Base-by-base conservation (phyloP, 2,329 filamentous ascomycete species). In the Arthrobotrys musiformis region DNA sequence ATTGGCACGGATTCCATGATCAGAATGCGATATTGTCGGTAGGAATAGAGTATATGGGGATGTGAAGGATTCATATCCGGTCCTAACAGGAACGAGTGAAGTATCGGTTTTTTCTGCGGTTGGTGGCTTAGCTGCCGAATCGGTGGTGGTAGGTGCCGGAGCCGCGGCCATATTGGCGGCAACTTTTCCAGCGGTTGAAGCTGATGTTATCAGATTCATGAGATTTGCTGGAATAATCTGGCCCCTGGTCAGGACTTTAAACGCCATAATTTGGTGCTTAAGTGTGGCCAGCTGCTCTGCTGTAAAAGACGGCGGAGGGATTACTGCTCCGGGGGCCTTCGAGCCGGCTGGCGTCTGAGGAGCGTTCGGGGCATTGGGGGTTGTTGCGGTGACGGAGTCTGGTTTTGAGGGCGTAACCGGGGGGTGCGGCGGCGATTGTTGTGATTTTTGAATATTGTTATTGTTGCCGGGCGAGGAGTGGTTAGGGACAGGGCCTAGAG, bases 171-270 rank as follows among this genome's bases (percentile, higher is more conserved):
- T 82, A 22, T 84, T 83, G 76, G 81, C 79, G 11, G 54, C 79
- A n/a, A 82, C 80, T 37, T 81, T 70, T 79, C 58, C n/a, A 79
- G 24, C 2, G 82, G 82, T 79, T 81, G 82, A 19, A 79, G 76
- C 78, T 84, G 84, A 79, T 81, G 82, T 83, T 24, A 85, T 85
- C 9, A 86, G 85, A 1, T 86, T 83, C 70, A 85, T 84, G 13
- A 89, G 86, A 26, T 90, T 86, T 66, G 85, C 83, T 80, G 91
- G 89, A 80, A 90, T 90, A 79, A 90, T 88, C 13, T 91, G 87
- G 80, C 97, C 97, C 84, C 95, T 96, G 4, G 92, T 91, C 2
- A 99, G 86, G 79, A 93, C 88, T 84, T 96, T 96, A 85, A 97
- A 98, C 0, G 94, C 94, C 80, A 91, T 88, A 61, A 98, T 97